Evolutionary conservation across 352 stramenopile species (phyloP).

Genomic region (Phytopythium litorale): DNA sequence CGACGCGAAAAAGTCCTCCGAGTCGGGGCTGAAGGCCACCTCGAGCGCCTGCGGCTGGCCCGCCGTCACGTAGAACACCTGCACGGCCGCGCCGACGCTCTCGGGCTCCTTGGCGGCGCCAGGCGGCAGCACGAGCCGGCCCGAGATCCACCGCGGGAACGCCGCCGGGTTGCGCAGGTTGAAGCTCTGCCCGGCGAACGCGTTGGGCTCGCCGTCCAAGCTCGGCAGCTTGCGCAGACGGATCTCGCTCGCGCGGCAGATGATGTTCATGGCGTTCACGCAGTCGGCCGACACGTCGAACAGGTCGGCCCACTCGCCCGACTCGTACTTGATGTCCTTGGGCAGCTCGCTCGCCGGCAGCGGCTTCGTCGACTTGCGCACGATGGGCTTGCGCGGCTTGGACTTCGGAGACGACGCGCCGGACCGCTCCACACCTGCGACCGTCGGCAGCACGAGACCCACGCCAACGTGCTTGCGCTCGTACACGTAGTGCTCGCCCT

Average conservation of each 20-base stretch:
- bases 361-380: conserved; percentile 28
- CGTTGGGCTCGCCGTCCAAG: conserved; percentile 41
- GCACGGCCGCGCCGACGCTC: conserved; percentile 89
- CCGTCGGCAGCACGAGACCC: conserved; percentile 74
- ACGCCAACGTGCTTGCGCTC: conserved; percentile 80
- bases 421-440: conserved; percentile 62
- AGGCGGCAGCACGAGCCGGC: conserved; percentile 89
- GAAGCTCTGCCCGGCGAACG: conserved; percentile 85
- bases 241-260: conserved; percentile 71
- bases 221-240: conserved; percentile 68
- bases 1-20: conserved; percentile 85
- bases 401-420: conserved; percentile 55
- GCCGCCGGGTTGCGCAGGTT: conserved; percentile 63
- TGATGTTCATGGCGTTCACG: conserved; percentile 78
- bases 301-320: conserved; percentile 70
- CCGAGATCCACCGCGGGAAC: conserved; percentile 88
- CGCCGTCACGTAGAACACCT: conserved; percentile 93
- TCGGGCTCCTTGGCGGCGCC: conserved; percentile 95
- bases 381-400: conserved; percentile 25
- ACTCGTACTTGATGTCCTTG: conserved; percentile 46
- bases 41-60: conserved; percentile 84
- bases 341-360: conserved; percentile 46
- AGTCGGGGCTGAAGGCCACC: conserved; percentile 61
- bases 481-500: conserved; percentile 85
- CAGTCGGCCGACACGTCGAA: conserved; percentile 52